These are phyloP conservation scores for Kazachstania martiniae DNA, from an alignment of 805 yeast species.

Conservation along the genomic window DNA sequence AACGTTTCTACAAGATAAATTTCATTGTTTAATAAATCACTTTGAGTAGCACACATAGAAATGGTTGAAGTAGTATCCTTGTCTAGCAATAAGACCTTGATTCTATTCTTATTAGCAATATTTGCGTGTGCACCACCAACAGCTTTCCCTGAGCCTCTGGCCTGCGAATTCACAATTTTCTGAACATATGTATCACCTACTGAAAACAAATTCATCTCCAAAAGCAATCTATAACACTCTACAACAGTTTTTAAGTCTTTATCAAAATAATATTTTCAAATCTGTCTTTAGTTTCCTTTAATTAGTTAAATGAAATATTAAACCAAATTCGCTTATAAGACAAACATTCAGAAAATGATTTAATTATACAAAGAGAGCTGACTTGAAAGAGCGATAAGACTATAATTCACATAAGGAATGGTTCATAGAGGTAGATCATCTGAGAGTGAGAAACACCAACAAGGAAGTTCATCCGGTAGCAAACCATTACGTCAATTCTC, in stretches of 20 bases:
- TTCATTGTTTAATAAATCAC: slow-evolving; percentile 69
- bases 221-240: no score
- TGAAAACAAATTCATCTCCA: slow-evolving; percentile 37
- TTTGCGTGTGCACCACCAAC: slow-evolving; percentile 5
- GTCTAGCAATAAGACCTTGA: slow-evolving; percentile 73
- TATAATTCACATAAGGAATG: slow-evolving; percentile 7
- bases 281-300: no score
- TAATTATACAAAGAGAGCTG: no score
- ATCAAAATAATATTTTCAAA: no score
- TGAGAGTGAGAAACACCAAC: not conserved
- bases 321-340: no score
- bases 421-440: slow-evolving; percentile 11
- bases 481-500: slow-evolving; percentile 20
- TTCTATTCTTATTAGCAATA: slow-evolving; percentile 28
- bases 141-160: slow-evolving; percentile 6
- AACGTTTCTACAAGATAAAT: slow-evolving; percentile 71
- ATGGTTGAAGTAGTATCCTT: slow-evolving; percentile 68
- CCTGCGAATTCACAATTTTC: slow-evolving; percentile 27
- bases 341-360: no score
- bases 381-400: no score
- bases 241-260: no score
- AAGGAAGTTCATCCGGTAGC: slow-evolving; percentile 6
- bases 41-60: slow-evolving; percentile 84
- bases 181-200: slow-evolving; percentile 36
- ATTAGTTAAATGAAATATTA: no score